These are phyloP conservation scores for Tolypocladium ovalisporum DNA, from an alignment of 2,329 filamentous ascomycete species.

Conservation along the genomic window DNA sequence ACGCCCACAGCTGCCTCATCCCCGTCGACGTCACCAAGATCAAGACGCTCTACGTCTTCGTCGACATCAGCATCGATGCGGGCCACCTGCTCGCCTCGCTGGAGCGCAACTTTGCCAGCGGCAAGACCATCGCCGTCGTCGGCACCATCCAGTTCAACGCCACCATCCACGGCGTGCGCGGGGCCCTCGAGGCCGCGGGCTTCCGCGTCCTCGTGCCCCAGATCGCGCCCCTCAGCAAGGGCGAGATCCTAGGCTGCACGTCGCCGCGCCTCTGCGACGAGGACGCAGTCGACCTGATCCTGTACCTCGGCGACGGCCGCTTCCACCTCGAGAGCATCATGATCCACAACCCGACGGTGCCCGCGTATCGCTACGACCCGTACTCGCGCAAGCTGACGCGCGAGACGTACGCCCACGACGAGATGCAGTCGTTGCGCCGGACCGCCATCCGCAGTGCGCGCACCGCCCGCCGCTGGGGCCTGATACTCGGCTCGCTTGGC, in stretches of 20 bases:
- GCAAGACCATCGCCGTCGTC: conserved; percentile 84
- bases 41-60: conserved; percentile 95
- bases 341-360: conserved; percentile 90
- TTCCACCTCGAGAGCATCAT: conserved; percentile 98
- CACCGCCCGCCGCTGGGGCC: conserved; percentile 77
- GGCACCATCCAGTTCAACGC: conserved; percentile 99
- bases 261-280: conserved; percentile 58
- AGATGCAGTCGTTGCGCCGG: conserved; percentile 73
- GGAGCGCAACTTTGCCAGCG: conserved; percentile 74
- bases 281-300: conserved; percentile 59
- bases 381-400: conserved; percentile 87
- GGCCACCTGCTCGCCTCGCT: conserved; percentile 77
- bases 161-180: conserved; percentile 77
- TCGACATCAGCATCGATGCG: conserved; percentile 93
- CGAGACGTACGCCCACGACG: conserved; percentile 83
- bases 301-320: conserved; percentile 85
- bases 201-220: conserved; percentile 83
- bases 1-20: conserved; percentile 93
- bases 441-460: conserved; percentile 68
- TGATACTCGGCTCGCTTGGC: conserved; percentile 86
- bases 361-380: conserved; percentile 93
- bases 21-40: conserved; percentile 95
- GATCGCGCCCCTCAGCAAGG: conserved; percentile 83
- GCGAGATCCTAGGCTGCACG: conserved; percentile 95
- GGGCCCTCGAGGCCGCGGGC: conserved; percentile 69